These are phyloP conservation scores for Trichoderma sp. DNA, from an alignment of 2,329 filamentous ascomycete genomes.

Conservation along the genomic window DNA sequence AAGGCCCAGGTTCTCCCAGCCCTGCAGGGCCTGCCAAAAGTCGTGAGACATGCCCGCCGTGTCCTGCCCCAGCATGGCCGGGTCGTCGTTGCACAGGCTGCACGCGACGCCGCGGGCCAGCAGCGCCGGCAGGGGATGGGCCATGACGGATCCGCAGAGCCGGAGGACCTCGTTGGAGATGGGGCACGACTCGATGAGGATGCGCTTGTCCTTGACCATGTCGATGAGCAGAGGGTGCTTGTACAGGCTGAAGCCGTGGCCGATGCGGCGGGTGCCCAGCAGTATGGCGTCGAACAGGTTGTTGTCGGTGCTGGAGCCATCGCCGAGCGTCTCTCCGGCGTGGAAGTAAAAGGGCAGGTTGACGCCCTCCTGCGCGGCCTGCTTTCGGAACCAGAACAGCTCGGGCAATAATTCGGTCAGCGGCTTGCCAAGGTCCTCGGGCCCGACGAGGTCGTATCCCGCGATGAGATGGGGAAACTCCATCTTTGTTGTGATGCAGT, in stretches of 20 bases:
- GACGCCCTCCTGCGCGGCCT: conserved; percentile 74
- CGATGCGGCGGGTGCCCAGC: conserved; percentile 84
- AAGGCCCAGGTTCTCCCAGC: conserved; percentile 87
- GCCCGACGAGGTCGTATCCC: conserved; percentile 87
- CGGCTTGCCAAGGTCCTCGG: conserved; percentile 78
- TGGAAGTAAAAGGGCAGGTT: conserved; percentile 96
- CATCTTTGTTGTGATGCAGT: conserved; percentile 81
- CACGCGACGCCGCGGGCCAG: conserved; percentile 83
- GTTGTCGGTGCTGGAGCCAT: conserved; percentile 70
- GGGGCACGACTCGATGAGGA: conserved; percentile 86
- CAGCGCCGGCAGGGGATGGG: conserved; percentile 80
- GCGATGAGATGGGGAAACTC: conserved; percentile 77
- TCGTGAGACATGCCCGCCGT: conserved; percentile 83
- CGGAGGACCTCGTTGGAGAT: conserved; percentile 88
- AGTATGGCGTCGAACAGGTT: conserved; percentile 91
- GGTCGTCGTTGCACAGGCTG: conserved; percentile 87
- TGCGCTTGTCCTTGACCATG: conserved; percentile 84
- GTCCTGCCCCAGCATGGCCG: conserved; percentile 83
- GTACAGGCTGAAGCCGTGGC: conserved; percentile 84
- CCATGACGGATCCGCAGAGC: conserved; percentile 73
- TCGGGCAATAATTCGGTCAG: conserved; percentile 78
- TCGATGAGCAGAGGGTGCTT: conserved; percentile 90
- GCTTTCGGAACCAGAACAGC: conserved; percentile 90
- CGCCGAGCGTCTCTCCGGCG: conserved; percentile 82
- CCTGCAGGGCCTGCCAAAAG: conserved; percentile 91